phyloP scores from a whole-genome alignment of 495 filamentous ascomycete species.

The Penicillium flavigenum region DNA sequence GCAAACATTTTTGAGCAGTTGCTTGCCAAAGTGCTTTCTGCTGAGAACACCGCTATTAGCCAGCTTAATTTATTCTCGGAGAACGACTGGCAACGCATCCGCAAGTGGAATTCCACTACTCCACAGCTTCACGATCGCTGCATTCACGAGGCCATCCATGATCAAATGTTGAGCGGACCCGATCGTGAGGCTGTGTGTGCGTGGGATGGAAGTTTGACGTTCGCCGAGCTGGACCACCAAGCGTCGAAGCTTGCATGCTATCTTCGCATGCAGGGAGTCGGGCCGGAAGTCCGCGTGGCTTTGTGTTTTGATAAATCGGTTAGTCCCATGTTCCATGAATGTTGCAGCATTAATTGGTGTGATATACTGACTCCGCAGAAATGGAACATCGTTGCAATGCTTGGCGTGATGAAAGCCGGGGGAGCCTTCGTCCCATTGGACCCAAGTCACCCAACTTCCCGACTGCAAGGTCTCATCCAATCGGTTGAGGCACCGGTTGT shows the following conservation, averaged over 20 bases:
- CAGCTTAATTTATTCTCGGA: slow-evolving; percentile 40
- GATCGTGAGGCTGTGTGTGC: slow-evolving; percentile 48
- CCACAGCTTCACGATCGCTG: slow-evolving; percentile 43
- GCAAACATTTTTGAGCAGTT: slow-evolving; percentile 39
- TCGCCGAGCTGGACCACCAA: slow-evolving; percentile 49
- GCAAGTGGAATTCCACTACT: slow-evolving; percentile 37
- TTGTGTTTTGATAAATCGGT: slow-evolving; percentile 61
- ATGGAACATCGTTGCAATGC: slow-evolving; percentile 57
- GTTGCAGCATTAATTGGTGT: not conserved
- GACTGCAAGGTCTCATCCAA: slow-evolving; percentile 46
- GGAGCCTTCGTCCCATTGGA: slow-evolving; percentile 60
- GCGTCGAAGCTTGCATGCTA: slow-evolving; percentile 48
- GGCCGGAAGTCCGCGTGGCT: slow-evolving; percentile 49
- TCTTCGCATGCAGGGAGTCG: slow-evolving; percentile 48
- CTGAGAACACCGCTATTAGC: slow-evolving; percentile 31
- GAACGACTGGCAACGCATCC: slow-evolving; percentile 43
- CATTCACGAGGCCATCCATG: slow-evolving; percentile 53
- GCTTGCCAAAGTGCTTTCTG: slow-evolving; percentile 29
- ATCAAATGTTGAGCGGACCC: slow-evolving; percentile 40
- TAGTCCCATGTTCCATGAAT: slow-evolving; percentile 17
- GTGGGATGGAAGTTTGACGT: slow-evolving; percentile 64
- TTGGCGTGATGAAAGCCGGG: slow-evolving; percentile 60
- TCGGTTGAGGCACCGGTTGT: slow-evolving; percentile 46
- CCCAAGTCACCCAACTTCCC: slow-evolving; percentile 52
- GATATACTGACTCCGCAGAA: slow-evolving; percentile 27